Evolutionary conservation across 1,284 basidiomycete species (phyloP).

Genomic region (Leccinum griseonigrum): DNA sequence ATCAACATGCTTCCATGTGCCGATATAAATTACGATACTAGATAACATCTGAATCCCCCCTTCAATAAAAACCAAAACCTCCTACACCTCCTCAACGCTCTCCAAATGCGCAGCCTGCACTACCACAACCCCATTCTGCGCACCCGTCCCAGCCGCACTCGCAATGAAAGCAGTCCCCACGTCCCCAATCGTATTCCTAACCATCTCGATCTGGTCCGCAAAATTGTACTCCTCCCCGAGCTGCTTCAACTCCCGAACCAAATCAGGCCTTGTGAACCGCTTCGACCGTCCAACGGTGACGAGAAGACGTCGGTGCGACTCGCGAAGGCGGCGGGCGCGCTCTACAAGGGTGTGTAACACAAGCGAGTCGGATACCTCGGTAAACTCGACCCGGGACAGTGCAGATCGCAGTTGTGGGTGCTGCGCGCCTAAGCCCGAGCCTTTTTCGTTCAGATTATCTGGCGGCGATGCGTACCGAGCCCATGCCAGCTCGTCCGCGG

Average conservation of each 20-base stretch:
- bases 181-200: slow-evolving; percentile 76
- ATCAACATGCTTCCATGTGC: too few species aligned
- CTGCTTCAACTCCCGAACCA: slow-evolving; percentile 55
- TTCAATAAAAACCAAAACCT: background rate
- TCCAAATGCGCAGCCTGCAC: slow-evolving; percentile 16
- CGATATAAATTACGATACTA: background rate
- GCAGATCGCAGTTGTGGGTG: slow-evolving; percentile 38
- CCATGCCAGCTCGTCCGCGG: slow-evolving; percentile 74
- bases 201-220: slow-evolving; percentile 34
- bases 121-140: slow-evolving; percentile 26
- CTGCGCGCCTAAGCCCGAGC: background rate
- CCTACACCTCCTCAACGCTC: slow-evolving; percentile 5
- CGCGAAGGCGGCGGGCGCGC: slow-evolving; percentile 34
- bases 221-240: slow-evolving; percentile 49
- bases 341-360: slow-evolving; percentile 60
- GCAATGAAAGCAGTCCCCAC: slow-evolving; percentile 62
- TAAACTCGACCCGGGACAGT: slow-evolving; percentile 58
- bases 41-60: background rate
- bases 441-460: slow-evolving; percentile 7
- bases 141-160: slow-evolving; percentile 23
- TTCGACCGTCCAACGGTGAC: slow-evolving; percentile 77
- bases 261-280: slow-evolving; percentile 57
- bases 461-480: slow-evolving; percentile 42
- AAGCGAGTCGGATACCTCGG: slow-evolving; percentile 39
- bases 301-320: slow-evolving; percentile 38